Base-by-base conservation (phyloP, 495 filamentous ascomycete species). In the Xylaria venustula region DNA sequence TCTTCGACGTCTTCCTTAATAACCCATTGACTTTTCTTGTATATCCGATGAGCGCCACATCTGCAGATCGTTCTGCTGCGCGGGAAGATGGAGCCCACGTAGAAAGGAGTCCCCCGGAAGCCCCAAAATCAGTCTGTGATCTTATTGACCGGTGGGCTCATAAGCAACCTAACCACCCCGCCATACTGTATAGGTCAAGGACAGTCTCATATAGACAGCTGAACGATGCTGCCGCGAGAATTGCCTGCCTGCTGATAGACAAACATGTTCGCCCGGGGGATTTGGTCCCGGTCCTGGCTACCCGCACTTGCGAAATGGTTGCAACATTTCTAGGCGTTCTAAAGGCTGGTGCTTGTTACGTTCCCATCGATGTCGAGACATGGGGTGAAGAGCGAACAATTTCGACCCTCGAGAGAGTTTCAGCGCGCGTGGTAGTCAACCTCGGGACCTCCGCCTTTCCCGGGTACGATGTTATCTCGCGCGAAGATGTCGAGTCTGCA, bases 321-420 rank as follows among this genome's bases (percentile, higher is more conserved):
- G 41, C 60, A 3, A 44, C 45, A 22, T 49, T 67, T 34, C 20
- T 70, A 9, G 70, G 63, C 0, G 30, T 69, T 26, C n/a, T 71
- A 4, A 45, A 54, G 44, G 23, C 62, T 7, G 64, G 70, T 11
- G 70, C 66, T 3, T 67, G 64, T 53, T 73, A 62, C 54, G 68
- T 69, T 12, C 70, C 70, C 23, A 66, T 73, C 2, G 70, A 73
- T 53, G 46, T 60, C 22, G 60, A 58, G 15, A 54, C 58, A 28
- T 73, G 70, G 70, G 61, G 17, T n/a, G n/a, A n/a, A n/a, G n/a
- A n/a, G n/a, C n/a, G n/a, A n/a, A n/a, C n/a, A n/a, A n/a, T n/a
- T n/a, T n/a, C n/a, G n/a, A n/a, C n/a, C n/a, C n/a, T n/a, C n/a
- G n/a, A n/a, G n/a, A n/a, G n/a, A n/a, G n/a, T n/a, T n/a, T n/a